A percentile compares a stretch with the other conserved stretches of the same genome.
phyloP scores from a whole-genome alignment of 345 rosid genomes.

The Erodium maritimum region DNA sequence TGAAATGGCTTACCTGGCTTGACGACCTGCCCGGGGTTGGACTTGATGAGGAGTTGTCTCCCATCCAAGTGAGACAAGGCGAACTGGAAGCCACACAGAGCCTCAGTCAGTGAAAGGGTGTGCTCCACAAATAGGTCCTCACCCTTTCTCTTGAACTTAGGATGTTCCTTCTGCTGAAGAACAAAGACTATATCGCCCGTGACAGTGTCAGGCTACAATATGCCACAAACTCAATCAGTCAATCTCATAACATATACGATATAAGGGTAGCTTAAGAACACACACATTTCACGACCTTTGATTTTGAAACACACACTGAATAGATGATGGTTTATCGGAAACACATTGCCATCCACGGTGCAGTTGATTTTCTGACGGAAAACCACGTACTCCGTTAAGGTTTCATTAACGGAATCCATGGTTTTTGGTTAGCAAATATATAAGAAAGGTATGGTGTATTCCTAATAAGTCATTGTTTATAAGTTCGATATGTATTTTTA shows the following conservation, averaged over 20 bases:
- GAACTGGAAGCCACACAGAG: constrained; percentile 85
- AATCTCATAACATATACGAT: not conserved
- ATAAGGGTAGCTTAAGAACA: too few relatives aligned
- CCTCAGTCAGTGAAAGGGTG: constrained; percentile 65
- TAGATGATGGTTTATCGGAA: too few relatives aligned
- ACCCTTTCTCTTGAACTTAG: constrained; percentile 69
- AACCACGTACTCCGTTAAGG: too few relatives aligned
- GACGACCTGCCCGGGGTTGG: constrained; percentile 70
- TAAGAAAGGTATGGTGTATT: too few relatives aligned
- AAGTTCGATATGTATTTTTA: too few relatives aligned
- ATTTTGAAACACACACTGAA: too few relatives aligned
- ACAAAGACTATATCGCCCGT: constrained; percentile 83
- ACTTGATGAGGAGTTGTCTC: constrained; percentile 82
- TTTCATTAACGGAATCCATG: too few relatives aligned
- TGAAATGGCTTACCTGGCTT: constrained; percentile 67
- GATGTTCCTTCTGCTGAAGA: constrained; percentile 86
- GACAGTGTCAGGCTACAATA: constrained; percentile 70
- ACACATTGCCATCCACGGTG: too few relatives aligned
- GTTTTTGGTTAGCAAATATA: too few relatives aligned
- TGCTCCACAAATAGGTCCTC: constrained; percentile 84
- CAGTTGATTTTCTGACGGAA: too few relatives aligned
- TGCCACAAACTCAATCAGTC: not conserved
- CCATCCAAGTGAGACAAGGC: constrained; percentile 65
- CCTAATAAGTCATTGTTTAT: too few relatives aligned
- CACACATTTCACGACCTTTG: too few relatives aligned